Conservation (phyloP, 805 yeast species). For the baker's yeast (Saccharomyces cerevisiae) region DNA sequence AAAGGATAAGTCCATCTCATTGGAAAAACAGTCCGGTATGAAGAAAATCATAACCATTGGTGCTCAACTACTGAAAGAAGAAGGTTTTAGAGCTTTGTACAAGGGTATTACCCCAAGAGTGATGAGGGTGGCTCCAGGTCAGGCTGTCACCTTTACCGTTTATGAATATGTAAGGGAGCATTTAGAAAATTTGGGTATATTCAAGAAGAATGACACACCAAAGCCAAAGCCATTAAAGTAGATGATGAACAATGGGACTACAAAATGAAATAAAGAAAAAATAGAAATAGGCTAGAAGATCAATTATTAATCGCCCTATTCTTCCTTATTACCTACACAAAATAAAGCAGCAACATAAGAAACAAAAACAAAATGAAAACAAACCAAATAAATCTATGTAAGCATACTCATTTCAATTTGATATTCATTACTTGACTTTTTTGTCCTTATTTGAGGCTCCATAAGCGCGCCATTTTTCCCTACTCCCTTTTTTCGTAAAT, state of each 20-base stretch:
- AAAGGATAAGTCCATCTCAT: slow-evolving; percentile 65
- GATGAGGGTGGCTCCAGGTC: slow-evolving; percentile 99
- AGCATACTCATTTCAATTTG: background rate
- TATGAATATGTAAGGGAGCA: slow-evolving; percentile 77
- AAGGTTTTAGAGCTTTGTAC: slow-evolving; percentile 82
- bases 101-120: slow-evolving; percentile 98
- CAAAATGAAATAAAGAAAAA: background rate
- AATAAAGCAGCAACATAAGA: background rate
- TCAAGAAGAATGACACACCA: slow-evolving; percentile 9
- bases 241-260: slow-evolving; percentile 1
- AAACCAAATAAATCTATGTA: background rate
- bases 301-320: background rate
- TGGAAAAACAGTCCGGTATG: slow-evolving; percentile 43
- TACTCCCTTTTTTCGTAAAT: background rate
- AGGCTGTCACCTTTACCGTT: slow-evolving; percentile 95
- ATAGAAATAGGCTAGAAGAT: background rate
- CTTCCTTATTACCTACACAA: background rate
- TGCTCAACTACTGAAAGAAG: slow-evolving; percentile 71
- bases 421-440: background rate
- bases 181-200: slow-evolving; percentile 37
- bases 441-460: background rate
- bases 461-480: background rate
- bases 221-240: slow-evolving; percentile 6
- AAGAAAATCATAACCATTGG: slow-evolving; percentile 77
- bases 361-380: background rate